Evolutionary conservation across 2,329 filamentous ascomycete species (phyloP), one percentile per base, ranked within the genome.

Genomic region (Penicillium sp.): DNA sequence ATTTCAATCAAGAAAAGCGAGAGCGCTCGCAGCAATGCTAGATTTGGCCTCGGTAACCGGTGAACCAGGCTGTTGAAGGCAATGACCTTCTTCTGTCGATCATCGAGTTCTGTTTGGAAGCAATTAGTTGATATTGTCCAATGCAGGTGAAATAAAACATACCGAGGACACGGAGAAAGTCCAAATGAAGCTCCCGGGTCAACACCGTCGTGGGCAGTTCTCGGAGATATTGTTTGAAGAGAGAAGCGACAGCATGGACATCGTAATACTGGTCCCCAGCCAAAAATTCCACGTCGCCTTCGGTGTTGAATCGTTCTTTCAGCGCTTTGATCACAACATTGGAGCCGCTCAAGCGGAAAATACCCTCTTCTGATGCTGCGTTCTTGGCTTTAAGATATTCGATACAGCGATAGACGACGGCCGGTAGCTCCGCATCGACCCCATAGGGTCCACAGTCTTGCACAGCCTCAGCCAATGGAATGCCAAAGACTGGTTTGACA

Each of bases 321-420:
- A 98, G 78, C 47, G 82, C 82, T 69, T 91, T 95, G 70, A 98
- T 95, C 40, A 95, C 85, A 44, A 94, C 80, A 63, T 95, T 97
- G 0, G 91, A 97, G n/a, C 93, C 93, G 66, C 90, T 97, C 34
- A 98, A 77, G 42, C 93, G 84, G 77, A 98, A 98, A 34, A 98
- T 95, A 35, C 93, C 93, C 69, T 98, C 93, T 67, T 98, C 93
- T 5, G 77, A 77, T 39, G 85, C 77, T 9, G 90, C 93, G 52
- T 87, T 82, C 72, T 90, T 90, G 6, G 81, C 79, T 55, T 88
- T 85, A 14, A 98, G 77, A 66, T 95, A 98, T 67, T 97, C 88
- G 51, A 98, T 87, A 64, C 89, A 96, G 47, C 93, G 85, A 70
- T 94, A 98, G 7, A 97, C 88, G 2, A 98, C 93, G 6, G 91